Evolutionary conservation across 208 protist genomes (phyloP), one percentile per base, ranked within the genome.

Genomic region (Leptomonas seymouri): DNA sequence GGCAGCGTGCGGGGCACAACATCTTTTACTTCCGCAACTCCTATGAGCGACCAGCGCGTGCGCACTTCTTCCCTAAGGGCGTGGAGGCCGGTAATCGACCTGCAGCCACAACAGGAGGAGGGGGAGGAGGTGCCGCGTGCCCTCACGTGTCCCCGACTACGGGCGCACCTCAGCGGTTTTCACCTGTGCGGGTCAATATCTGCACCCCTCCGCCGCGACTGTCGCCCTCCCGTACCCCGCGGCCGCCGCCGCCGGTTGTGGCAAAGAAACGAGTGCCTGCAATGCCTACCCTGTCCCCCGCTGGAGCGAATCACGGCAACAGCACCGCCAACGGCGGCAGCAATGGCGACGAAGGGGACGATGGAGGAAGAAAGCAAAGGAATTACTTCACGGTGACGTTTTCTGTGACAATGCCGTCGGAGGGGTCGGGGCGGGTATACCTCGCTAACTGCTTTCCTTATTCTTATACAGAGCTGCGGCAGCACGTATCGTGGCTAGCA

Each of bases 361-460:
- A 51, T 28, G 39, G 44, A 44, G 34, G 54, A 20, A 14, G 48
- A 57, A 72, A 72, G 50, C 57, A 70, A 63, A 79, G 75, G 53
- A 72, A 60, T 60, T 98, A 90, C 79, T 98, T 93, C 82, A 98
- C 97, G 2, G 76, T 98, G 20, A 89, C 89, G 44, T 99, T 99
- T 74, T 82, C 70, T 23, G 68, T 98, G 12, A 74, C 53, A n/a
- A 97, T 98, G 84, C 84, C 84, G 31, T 18, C 93, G 50, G 72
- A 69, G 16, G 71, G 68, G 41, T 20, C 45, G 1, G 97, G 98
- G 25, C 76, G 53, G 12, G 82, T 91, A 14, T 99, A 94, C 82
- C 74, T 99, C 18, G 89, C 96, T 5, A 97, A 99, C 81, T 98
- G 87, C 62, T 99, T 97, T 59, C 98, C 98, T 1, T 99, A 98